Conservation (phyloP, 768 basidiomycete species). For the Postia placenta region DNA sequence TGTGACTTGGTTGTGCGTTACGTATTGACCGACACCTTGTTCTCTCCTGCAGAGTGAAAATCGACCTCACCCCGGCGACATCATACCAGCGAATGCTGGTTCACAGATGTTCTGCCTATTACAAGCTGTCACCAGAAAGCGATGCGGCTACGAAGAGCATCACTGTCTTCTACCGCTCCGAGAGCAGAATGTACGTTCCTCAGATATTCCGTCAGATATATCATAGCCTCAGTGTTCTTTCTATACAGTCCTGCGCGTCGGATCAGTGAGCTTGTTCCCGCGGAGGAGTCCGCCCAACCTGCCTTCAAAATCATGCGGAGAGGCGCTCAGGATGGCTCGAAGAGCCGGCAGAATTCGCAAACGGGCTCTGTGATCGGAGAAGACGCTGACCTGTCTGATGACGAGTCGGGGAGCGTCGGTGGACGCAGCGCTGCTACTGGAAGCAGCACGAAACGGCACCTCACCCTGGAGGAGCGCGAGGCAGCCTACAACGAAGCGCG, state of each 20-base stretch:
- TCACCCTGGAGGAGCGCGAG: slow-evolving; percentile 81
- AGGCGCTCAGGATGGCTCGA: slow-evolving; percentile 44
- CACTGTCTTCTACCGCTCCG: slow-evolving; percentile 45
- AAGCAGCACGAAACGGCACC: slow-evolving; percentile 53
- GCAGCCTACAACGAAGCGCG: slow-evolving; percentile 88
- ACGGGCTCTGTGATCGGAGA: slow-evolving; percentile 69
- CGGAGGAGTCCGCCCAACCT: slow-evolving; percentile 63
- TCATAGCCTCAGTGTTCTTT: too few species aligned
- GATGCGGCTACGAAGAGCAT: slow-evolving; percentile 63
- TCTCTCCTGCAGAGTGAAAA: slow-evolving; percentile 40
- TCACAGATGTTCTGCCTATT: slow-evolving; percentile 80
- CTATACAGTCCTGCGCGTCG: slow-evolving; percentile 56
- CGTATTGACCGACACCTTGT: background rate
- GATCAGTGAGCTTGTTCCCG: slow-evolving; percentile 72
- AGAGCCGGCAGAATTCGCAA: slow-evolving; percentile 59
- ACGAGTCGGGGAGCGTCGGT: slow-evolving; percentile 73
- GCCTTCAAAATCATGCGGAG: slow-evolving; percentile 88
- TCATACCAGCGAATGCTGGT: slow-evolving; percentile 84
- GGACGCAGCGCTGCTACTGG: slow-evolving; percentile 61
- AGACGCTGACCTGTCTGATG: slow-evolving; percentile 71
- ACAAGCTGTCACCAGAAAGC: slow-evolving; percentile 65
- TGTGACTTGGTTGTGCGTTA: background rate
- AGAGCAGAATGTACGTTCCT: slow-evolving; percentile 69
- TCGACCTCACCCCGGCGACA: slow-evolving; percentile 64
- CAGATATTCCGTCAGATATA: background rate